Evolutionary conservation across 2,329 filamentous ascomycete species (phyloP).

Genomic region (Cladosporium halotolerans): DNA sequence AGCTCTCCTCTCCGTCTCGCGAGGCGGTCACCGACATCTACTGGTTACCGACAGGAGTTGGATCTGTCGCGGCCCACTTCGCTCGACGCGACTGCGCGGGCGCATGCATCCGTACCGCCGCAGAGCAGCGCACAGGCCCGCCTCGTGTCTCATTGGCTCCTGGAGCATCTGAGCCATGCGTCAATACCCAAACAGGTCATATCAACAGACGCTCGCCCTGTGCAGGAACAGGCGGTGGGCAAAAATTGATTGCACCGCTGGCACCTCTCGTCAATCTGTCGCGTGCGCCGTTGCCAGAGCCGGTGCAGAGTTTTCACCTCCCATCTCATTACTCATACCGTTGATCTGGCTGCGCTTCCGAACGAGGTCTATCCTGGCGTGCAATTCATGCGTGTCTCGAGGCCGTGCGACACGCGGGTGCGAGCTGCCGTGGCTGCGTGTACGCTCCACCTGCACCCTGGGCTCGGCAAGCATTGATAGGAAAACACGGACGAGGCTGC

Average conservation of each 20-base stretch:
- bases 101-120: conserved; percentile 9
- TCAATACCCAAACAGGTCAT: conserved; percentile 10
- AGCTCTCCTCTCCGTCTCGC: not conserved
- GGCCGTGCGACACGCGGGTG: conserved; percentile 7
- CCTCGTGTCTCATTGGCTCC: conserved; percentile 8
- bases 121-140: not conserved
- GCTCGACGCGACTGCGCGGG: not conserved
- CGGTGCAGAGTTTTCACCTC: not conserved
- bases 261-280: conserved; percentile 5
- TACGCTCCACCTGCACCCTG: not conserved
- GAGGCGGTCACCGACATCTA: conserved; percentile 6
- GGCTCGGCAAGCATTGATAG: not conserved
- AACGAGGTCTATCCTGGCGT: not conserved
- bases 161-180: conserved; percentile 2
- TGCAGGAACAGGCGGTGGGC: conserved; percentile 3
- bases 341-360: not conserved
- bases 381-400: conserved; percentile 8
- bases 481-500: not conserved
- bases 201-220: conserved; percentile 1
- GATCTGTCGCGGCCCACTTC: not conserved
- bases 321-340: not conserved
- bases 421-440: not conserved
- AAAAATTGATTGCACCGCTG: not conserved
- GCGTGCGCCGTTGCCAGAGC: conserved; percentile 8
- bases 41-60: conserved; percentile 5